Evolutionary conservation across 148 eudicot species (phyloP), one percentile per base, ranked within the genome.

Genomic region (Rheum nobile): DNA sequence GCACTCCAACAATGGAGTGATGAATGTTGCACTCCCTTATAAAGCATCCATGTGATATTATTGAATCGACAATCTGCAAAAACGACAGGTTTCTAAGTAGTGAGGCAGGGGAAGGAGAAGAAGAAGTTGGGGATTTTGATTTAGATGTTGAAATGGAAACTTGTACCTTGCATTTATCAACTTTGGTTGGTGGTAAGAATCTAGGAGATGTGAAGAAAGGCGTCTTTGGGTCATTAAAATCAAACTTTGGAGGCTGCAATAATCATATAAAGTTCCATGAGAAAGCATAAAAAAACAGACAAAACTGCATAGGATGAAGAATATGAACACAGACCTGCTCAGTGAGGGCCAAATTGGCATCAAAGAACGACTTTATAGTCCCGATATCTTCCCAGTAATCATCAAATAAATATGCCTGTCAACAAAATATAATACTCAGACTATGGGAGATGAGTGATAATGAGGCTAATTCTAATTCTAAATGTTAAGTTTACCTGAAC

Each of bases 321-420:
- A 63, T 24, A 24, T 72, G 70, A 26, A 42, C 42, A 73, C 79
- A 77, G 37, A 93, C 98, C 98, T 94, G 91, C 71, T 86, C 83
- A 34, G 97, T 88, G 69, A 92, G 94, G 57, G 99, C 94, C 81
- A 96, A 88, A 80, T 96, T 96, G 67, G 99, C 87, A 83, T 96
- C 97, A 71, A 91, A 92, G 84, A 92, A 96, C 69, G 96, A 92
- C 83, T 83, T 92, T 74, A 96, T 80, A 12, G 97, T 96, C 67
- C 99, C 99, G 37, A 95, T 95, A 73, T 95, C 99, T 76, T 91
- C 99, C 99, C 99, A 95, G 50, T 95, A 95, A 74, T 90, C 99
- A 22, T 79, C 88, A 80, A 96, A 96, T 32, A 96, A 54, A 84
- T 86, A 92, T 21, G 99, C 97, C 99, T 95, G 85, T 35, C 22